Percentiles rank a stretch among this genome's conserved stretches.
Evolutionary conservation across 768 basidiomycete species (phyloP).

Genomic region (Hortiboletus campestris): DNA sequence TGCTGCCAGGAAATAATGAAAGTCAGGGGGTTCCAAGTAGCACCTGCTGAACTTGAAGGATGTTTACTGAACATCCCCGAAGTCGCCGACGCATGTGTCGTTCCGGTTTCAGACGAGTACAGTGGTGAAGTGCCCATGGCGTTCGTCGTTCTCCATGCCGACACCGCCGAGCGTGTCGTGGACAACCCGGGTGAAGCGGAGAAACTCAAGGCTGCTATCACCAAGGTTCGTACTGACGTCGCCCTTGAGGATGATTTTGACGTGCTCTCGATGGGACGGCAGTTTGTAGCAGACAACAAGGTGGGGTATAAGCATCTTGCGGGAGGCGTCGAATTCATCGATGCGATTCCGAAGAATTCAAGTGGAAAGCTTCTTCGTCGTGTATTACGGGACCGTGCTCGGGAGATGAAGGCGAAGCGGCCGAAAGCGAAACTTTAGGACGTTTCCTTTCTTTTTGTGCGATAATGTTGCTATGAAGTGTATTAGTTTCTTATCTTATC

Average conservation of each 20-base stretch:
- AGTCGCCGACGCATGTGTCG: conserved; percentile 60
- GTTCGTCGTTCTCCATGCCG: conserved; percentile 52
- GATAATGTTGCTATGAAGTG: too few relatives aligned
- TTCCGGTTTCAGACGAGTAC: conserved; percentile 65
- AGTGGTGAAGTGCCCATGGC: conserved; percentile 73
- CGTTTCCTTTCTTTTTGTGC: neutral
- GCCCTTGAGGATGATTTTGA: conserved; percentile 1
- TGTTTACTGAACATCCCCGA: conserved; percentile 60
- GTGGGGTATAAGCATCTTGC: conserved; percentile 56
- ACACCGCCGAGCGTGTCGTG: conserved; percentile 38
- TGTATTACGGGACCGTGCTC: conserved; percentile 51
- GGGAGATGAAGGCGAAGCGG: conserved; percentile 22
- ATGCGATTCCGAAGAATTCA: conserved; percentile 59
- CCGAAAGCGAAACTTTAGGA: conserved; percentile 25
- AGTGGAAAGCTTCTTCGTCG: conserved; percentile 58
- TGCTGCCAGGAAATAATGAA: conserved; percentile 58
- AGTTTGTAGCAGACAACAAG: conserved; percentile 58
- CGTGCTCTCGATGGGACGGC: neutral
- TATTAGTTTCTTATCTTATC: conserved; percentile 17
- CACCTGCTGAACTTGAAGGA: conserved; percentile 71
- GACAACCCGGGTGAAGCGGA: conserved; percentile 29
- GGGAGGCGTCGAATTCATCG: conserved; percentile 57
- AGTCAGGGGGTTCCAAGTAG: conserved; percentile 70
- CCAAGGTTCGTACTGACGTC: conserved; percentile 37
- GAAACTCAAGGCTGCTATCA: conserved; percentile 45